Conservation (phyloP, 768 basidiomycete genomes). For the Serpula lacrymans region DNA sequence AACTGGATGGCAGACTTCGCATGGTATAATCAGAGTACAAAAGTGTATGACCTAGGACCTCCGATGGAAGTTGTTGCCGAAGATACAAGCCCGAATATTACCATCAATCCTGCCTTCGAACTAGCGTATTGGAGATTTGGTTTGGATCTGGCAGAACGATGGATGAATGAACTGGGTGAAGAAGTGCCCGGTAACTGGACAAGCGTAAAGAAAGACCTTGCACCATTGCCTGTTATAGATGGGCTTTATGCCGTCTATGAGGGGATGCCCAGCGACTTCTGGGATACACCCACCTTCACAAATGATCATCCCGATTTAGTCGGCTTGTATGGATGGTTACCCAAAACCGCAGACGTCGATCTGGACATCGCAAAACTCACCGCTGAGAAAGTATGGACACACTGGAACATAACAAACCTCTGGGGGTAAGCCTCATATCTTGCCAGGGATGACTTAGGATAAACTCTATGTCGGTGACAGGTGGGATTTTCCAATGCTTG, state of each 20-base stretch:
- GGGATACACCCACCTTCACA: conserved; percentile 47
- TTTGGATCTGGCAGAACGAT: conserved; percentile 43
- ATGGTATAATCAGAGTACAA: conserved; percentile 45
- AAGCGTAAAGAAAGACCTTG: conserved; percentile 42
- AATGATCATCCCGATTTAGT: conserved; percentile 59
- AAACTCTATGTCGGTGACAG: conserved; percentile 27
- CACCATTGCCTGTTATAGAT: conserved; percentile 48
- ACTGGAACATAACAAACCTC: conserved; percentile 52
- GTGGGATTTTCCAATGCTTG: conserved; percentile 64
- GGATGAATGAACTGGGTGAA: conserved; percentile 44
- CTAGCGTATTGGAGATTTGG: conserved; percentile 57
- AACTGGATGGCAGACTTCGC: conserved; percentile 61
- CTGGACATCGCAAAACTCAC: conserved; percentile 44
- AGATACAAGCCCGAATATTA: conserved; percentile 52
- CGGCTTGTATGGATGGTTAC: conserved; percentile 57
- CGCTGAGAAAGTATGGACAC: conserved; percentile 48
- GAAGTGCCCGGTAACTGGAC: conserved; percentile 41
- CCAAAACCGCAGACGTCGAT: conserved; percentile 45
- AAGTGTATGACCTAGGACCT: conserved; percentile 54
- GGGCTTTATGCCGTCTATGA: conserved; percentile 55
- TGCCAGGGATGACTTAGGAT: background rate
- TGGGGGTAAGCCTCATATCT: conserved; percentile 45
- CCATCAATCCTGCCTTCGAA: conserved; percentile 56
- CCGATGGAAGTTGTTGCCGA: conserved; percentile 57
- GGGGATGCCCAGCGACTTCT: conserved; percentile 49